These are phyloP conservation scores for Epichloe elymi DNA, from an alignment of 2,329 filamentous ascomycete genomes.

Conservation along the genomic window DNA sequence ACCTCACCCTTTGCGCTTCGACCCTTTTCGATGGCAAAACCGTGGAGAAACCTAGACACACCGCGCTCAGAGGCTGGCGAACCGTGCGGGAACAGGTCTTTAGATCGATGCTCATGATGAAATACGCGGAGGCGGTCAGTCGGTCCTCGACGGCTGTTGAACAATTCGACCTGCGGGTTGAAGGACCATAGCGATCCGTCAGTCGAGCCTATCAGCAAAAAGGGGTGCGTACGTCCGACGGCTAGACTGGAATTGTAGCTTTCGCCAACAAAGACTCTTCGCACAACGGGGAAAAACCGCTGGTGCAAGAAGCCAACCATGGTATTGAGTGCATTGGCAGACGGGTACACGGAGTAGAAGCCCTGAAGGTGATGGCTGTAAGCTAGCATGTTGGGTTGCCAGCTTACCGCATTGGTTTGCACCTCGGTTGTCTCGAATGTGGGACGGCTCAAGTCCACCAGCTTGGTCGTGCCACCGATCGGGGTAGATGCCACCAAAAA, in stretches of 20 bases:
- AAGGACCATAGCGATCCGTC: slow-evolving; percentile 40
- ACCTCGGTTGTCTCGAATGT: slow-evolving; percentile 41
- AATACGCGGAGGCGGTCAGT: slow-evolving; percentile 29
- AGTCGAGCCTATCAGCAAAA: slow-evolving; percentile 36
- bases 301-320: slow-evolving; percentile 40
- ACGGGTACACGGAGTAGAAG: slow-evolving; percentile 38
- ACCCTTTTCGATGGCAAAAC: slow-evolving; percentile 37
- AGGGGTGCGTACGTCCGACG: slow-evolving; percentile 38
- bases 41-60: slow-evolving; percentile 36
- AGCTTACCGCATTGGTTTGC: slow-evolving; percentile 34
- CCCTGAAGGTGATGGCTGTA: slow-evolving; percentile 44
- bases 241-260: slow-evolving; percentile 37
- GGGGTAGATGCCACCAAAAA: slow-evolving; percentile 42
- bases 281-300: slow-evolving; percentile 38
- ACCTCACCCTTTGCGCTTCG: slow-evolving; percentile 29
- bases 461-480: slow-evolving; percentile 37
- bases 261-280: slow-evolving; percentile 37
- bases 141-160: slow-evolving; percentile 19
- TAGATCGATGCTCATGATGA: slow-evolving; percentile 39
- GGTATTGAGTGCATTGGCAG: slow-evolving; percentile 38
- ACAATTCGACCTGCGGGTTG: slow-evolving; percentile 26
- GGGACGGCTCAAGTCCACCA: slow-evolving; percentile 40
- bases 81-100: slow-evolving; percentile 15
- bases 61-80: slow-evolving; percentile 26
- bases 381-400: slow-evolving; percentile 38